Evolutionary conservation across 345 rosid genomes (phyloP), one percentile per base, ranked within the genome.

Genomic region (Corchorus olitorius): DNA sequence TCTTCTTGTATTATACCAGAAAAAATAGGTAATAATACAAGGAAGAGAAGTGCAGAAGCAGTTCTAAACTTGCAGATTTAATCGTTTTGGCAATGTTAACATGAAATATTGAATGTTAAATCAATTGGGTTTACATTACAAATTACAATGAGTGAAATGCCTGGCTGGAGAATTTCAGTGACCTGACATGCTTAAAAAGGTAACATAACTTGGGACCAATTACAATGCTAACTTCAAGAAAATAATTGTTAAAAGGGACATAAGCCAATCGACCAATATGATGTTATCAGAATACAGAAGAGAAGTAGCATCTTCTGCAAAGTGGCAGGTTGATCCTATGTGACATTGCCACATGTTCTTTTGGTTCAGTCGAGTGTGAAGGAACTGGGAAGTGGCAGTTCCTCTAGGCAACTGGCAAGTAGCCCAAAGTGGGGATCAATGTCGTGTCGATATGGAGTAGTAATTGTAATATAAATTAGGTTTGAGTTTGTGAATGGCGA

Each of bases 1-100:
- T 54, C 69, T 48, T 77, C 52, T 79, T 72, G 75, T 63, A 59
- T 75, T 62, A 67, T 75, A 70, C 55, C 49, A 69, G 37, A 19
- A 63, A 19, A 63, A 63, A 50, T 20, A 0, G 27, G 27, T 27
- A 27, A 76, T 39, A 2, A 58, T 67, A 41, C 75, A 34, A 49
- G 41, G 64, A 71, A 45, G 50, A 43, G 39, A 68, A 8, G 16
- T 62, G 59, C 70, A 54, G 20, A 50, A 17, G 27, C 48, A 37
- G 61, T 46, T 71, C 17, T 17, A 16, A 46, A 37, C 22, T 70
- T 56, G 5, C 48, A 9, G 62, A 39, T 54, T 62, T 5, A 37
- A 54, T 35, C 37, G 13, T 1, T 58, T 19, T 22, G 35, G 8
- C 48, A 12, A 20, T 1, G 22, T 49, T 49, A 13, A 22, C 52